Conservation (phyloP, 1,284 basidiomycete genomes). For the Kalmanozyma brasiliensis region DNA sequence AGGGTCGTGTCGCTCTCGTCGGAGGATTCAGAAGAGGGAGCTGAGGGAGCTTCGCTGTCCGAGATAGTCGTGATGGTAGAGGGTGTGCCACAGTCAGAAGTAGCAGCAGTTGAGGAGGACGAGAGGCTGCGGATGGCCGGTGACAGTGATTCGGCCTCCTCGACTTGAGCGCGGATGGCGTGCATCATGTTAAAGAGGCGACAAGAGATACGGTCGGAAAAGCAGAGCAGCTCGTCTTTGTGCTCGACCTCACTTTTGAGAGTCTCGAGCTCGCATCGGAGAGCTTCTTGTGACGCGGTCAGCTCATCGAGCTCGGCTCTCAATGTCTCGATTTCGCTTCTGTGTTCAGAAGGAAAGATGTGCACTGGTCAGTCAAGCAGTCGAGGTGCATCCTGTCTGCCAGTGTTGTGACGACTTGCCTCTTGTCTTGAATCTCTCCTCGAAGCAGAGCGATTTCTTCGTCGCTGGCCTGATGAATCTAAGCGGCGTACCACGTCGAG, state of each 20-base stretch:
- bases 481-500: too few species aligned
- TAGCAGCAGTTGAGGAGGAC: neutral
- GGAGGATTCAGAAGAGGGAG: slow-evolving; percentile 3
- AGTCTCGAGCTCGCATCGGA: slow-evolving; percentile 12
- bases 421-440: slow-evolving; percentile 9
- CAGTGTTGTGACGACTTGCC: neutral
- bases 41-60: neutral
- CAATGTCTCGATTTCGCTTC: slow-evolving; percentile 9
- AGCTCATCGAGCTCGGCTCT: slow-evolving; percentile 12
- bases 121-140: slow-evolving; percentile 34
- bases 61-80: neutral
- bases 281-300: neutral
- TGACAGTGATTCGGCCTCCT: slow-evolving; percentile 28
- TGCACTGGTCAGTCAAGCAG: neutral
- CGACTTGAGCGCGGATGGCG: slow-evolving; percentile 20
- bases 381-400: neutral
- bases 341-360: neutral
- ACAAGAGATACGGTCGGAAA: slow-evolving; percentile 27
- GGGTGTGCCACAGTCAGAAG: neutral
- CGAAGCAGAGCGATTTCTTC: slow-evolving; percentile 10
- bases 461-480: slow-evolving; percentile 20
- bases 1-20: neutral
- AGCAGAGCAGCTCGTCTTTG: slow-evolving; percentile 36
- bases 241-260: slow-evolving; percentile 7
- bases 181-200: slow-evolving; percentile 28